These are phyloP conservation scores for Wickerhamiella siamensis DNA, from an alignment of 805 yeast genomes.

Conservation along the genomic window DNA sequence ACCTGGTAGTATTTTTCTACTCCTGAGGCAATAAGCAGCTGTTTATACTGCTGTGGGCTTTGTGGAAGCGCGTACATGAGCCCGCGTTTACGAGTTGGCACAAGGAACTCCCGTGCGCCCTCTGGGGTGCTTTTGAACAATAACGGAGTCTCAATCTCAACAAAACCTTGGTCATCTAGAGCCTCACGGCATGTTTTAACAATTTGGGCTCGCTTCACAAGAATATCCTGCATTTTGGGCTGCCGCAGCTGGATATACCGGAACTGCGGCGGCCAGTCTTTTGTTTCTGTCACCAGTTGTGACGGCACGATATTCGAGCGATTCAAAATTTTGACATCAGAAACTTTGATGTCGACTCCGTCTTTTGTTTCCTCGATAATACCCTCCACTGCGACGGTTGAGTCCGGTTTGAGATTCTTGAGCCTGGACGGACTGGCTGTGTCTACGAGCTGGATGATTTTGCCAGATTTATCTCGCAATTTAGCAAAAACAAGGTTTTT, in stretches of 20 bases:
- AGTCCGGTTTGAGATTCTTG: slow-evolving; percentile 50
- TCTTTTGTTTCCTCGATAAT: slow-evolving; percentile 22
- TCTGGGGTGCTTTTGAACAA: slow-evolving; percentile 94
- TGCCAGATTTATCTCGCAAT: slow-evolving; percentile 61
- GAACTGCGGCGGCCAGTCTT: slow-evolving; percentile 61
- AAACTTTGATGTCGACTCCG: slow-evolving; percentile 41
- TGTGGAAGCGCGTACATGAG: slow-evolving; percentile 86
- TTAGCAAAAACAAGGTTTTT: slow-evolving; percentile 54
- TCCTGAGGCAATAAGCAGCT: slow-evolving; percentile 88
- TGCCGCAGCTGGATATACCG: slow-evolving; percentile 68
- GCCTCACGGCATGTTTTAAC: slow-evolving; percentile 26
- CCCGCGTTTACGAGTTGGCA: slow-evolving; percentile 59
- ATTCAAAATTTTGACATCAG: slow-evolving; percentile 43
- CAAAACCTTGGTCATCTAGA: slow-evolving; percentile 33
- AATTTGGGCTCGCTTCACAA: slow-evolving; percentile 25
- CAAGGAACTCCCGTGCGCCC: slow-evolving; percentile 91
- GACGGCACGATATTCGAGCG: slow-evolving; percentile 49
- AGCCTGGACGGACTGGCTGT: slow-evolving; percentile 29
- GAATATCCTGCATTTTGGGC: slow-evolving; percentile 19
- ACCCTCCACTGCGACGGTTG: slow-evolving; percentile 58
- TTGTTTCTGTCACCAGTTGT: slow-evolving; percentile 38
- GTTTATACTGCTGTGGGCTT: slow-evolving; percentile 96
- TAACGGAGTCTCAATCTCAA: slow-evolving; percentile 84
- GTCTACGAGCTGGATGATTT: slow-evolving; percentile 42
- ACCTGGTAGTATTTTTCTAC: slow-evolving; percentile 74